Base-by-base conservation (phyloP, 2,329 filamentous ascomycete species). In the Lasiodiplodia citricola region DNA sequence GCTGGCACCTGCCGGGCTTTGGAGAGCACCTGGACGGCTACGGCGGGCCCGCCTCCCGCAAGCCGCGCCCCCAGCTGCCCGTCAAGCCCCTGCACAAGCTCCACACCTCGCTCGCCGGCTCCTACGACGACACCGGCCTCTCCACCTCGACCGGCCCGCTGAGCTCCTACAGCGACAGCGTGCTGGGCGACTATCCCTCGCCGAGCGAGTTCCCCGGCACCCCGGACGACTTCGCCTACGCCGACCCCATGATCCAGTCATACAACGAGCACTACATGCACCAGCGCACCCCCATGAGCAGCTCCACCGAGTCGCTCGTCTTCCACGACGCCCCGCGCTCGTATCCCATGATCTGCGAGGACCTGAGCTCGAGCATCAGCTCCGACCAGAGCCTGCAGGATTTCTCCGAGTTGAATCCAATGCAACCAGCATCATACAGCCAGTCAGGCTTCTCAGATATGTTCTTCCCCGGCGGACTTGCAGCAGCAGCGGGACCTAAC, bases 141-240 rank as follows among this genome's bases (percentile, higher is more conserved):
- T 84, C 83, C 28, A 78, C 79, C 23, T 84, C 83, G 4, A 81
- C 81, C 8, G 81, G 81, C 60, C 83, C 83, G 7, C 73, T 83
- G 25, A 81, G 80, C 63, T 83, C 83, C 18, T 85, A 82, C 72
- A 80, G 81, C 66, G 83, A 84, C 68, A 81, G 81, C 67, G 67
- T 57, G 16, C 21, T 68, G 60, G 55, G 68, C 47, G 83, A 84
- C 70, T 84, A 81, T 68, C 80, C 81, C 38, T 83, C 83, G 23
- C 83, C 83, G 14, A 74, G 80, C 69, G 83, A 85, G 68, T 84
- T 80, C 68, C 82, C 83, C 21, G 79, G 80, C 13, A 84, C 83
- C 21, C 82, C 83, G 31, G 80, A 82, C 23, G 83, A 83, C 55
- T 78, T 79, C 57, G 75, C 77, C 7, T 81, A 80, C 70, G 74